Evolutionary conservation across 768 basidiomycete genomes (phyloP), one percentile per base, ranked within the genome.

Genomic region (Serendipita vermifera): DNA sequence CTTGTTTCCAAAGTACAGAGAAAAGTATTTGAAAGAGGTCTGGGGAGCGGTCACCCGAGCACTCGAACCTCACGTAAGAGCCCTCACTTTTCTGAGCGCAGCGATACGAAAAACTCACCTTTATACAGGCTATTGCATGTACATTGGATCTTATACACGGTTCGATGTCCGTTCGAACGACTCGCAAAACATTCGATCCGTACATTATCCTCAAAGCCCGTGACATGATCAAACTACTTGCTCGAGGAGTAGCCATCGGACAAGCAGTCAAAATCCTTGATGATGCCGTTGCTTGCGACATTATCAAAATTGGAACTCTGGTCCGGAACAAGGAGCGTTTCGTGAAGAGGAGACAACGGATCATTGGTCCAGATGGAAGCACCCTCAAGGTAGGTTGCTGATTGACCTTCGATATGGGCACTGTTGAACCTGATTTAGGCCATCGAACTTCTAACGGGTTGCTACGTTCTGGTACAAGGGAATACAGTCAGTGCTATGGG

Each of bases 401-500:
- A 7, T 51, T 53, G 55, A 11, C 33, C 17, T 17, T 53, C 46
- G 57, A 38, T 41, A 6, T 24, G 17, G 13, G 29, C 39, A 13
- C 40, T 32, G 14, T 32, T 36, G 22, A n/a, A 58, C 55, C 32
- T 59, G 35, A 56, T 15, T 3, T 60, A 98, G 93, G 96, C 96
- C 1, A 96, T 99, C 61, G 96, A 99, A 61, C 77, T 99, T 13
- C 72, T 99, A 56, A 98, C 96, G 13, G 82, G 87, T 64, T 98
- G 93, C 65, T 99, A 99, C 66, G 88, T 99, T 24, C 77, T 99
- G 17, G 96, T 99, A 2, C 96, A 98, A 73, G 96, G 96, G 60
- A 98, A 80, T 68, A 99, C 96, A 1, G 96, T 99, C 57, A 90
- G 92, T 53, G 92, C 90, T 11, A 98, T 98, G 92, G 96, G 96